Base-by-base conservation (phyloP, 768 basidiomycete species). In the Pleurotus citrinopileatus region DNA sequence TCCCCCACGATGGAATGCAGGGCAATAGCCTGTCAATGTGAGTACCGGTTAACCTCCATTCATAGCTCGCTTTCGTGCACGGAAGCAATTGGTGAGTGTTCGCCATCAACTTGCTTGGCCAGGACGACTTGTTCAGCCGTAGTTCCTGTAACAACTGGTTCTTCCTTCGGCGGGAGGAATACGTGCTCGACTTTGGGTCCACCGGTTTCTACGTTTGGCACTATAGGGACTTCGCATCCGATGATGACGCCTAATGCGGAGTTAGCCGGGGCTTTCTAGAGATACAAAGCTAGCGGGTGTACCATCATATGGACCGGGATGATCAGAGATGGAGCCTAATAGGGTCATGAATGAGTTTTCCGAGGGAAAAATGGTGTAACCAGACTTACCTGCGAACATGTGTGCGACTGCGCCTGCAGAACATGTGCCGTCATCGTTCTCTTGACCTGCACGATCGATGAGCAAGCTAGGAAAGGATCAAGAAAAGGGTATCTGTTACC, bases 261-360 rank as follows among this genome's bases (percentile, higher is more conserved):
- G 23, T 51, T 7, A 29, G 27, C 22, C 15, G 7, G 26, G 34
- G 3, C 36, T 45, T 43, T 42, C 37, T 15, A 55, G 50, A 2
- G 22, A 9, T 8, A 52, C 52, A 42, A 52, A 59, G 22, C 32
- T 54, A 26, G n/a, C 10, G n/a, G n/a, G 32, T 43, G 60, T 58
- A 29, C 57, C 62, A 32, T 63, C 60, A 36, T 67, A 67, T 15
- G 66, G 66, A 1, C 66, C 66, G 25, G 57, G 46, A 43, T 67
- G 66, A 44, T 67, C 56, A 15, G 34, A 36, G 42, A 56, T 52
- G 15, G 60, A 51, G 1, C 54, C 57, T 12, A 9, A 55, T n/a
- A 61, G 17, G 43, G 25, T 2, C 25, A 27, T 44, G 17, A 23
- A 27, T 44, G 12, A n/a, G 6, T 8, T 22, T 8, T 25, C 5